Conservation (phyloP, 495 filamentous ascomycete species). For the Aspergillus sparsus region DNA sequence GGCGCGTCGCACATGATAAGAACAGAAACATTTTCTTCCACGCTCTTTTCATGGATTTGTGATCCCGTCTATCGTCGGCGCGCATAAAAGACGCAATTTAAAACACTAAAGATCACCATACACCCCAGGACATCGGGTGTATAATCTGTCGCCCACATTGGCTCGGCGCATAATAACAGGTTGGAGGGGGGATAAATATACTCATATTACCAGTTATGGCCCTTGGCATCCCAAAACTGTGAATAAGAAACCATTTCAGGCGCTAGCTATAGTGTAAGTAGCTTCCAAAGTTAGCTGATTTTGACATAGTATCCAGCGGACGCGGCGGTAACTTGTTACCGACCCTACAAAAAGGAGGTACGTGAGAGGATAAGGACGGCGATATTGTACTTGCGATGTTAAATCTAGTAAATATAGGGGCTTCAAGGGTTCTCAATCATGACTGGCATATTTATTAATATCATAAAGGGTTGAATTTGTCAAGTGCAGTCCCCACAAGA, state of each 20-base stretch:
- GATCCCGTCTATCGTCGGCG: not conserved
- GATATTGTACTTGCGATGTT: too few relatives aligned
- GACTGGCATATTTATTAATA: too few relatives aligned
- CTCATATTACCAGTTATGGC: not conserved
- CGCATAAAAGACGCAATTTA: not conserved
- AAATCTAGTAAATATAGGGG: too few relatives aligned
- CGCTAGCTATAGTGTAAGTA: not conserved
- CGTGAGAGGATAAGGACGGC: too few relatives aligned
- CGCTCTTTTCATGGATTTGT: not conserved
- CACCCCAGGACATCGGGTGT: not conserved
- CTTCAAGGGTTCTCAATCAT: too few relatives aligned
- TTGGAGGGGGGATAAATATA: not conserved
- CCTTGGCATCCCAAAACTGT: not conserved
- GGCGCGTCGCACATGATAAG: not conserved
- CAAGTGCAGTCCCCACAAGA: too few relatives aligned
- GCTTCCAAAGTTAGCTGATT: not conserved
- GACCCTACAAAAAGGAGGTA: too few relatives aligned
- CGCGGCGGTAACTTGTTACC: too few relatives aligned
- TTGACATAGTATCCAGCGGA: too few relatives aligned
- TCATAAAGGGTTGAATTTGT: too few relatives aligned
- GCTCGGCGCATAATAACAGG: not conserved
- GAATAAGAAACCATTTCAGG: not conserved
- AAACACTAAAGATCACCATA: not conserved
- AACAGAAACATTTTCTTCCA: not conserved
- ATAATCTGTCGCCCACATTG: not conserved